Conservation (phyloP, 1,284 basidiomycete species). For the Peniophora sp. region DNA sequence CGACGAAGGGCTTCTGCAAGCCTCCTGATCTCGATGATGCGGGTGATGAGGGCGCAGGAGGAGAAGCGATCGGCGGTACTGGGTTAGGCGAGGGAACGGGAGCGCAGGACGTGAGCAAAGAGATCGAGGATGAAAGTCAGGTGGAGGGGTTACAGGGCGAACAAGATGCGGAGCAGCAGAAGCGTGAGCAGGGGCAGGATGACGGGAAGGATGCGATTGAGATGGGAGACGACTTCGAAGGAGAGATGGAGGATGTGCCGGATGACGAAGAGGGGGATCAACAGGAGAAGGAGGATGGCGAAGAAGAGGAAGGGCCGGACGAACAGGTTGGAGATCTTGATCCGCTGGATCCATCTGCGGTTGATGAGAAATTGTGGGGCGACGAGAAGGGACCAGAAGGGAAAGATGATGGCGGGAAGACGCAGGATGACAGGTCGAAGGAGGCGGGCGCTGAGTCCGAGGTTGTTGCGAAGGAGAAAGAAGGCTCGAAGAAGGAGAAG, state of each 20-base stretch:
- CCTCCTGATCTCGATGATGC: slow-evolving; percentile 61
- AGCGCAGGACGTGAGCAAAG: slow-evolving; percentile 81
- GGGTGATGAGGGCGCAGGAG: slow-evolving; percentile 41
- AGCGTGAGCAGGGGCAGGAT: slow-evolving; percentile 34
- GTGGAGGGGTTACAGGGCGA: slow-evolving; percentile 88
- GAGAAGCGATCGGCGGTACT: slow-evolving; percentile 61
- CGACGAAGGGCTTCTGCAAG: slow-evolving; percentile 88
- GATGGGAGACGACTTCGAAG: slow-evolving; percentile 75
- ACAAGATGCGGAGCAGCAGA: slow-evolving; percentile 45
- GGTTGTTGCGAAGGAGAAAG: slow-evolving; percentile 72
- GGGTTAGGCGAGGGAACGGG: slow-evolving; percentile 86
- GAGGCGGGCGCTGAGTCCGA: slow-evolving; percentile 51
- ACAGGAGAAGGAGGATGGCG: slow-evolving; percentile 47
- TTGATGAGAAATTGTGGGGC: slow-evolving; percentile 98
- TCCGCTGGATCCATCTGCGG: slow-evolving; percentile 75
- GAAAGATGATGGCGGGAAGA: slow-evolving; percentile 44
- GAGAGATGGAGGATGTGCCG: slow-evolving; percentile 75
- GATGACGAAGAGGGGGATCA: slow-evolving; percentile 53
- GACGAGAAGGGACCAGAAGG: slow-evolving; percentile 58
- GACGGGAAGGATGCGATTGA: slow-evolving; percentile 67
- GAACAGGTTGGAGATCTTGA: slow-evolving; percentile 86
- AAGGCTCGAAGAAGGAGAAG: slow-evolving; percentile 26
- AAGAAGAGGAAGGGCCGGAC: slow-evolving; percentile 57
- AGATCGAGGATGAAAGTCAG: slow-evolving; percentile 93
- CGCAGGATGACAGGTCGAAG: slow-evolving; percentile 45